A percentile compares a stretch with the other conserved stretches of the same genome.
These are phyloP conservation scores for Russula emetica DNA, from an alignment of 768 basidiomycete genomes.

Conservation along the genomic window DNA sequence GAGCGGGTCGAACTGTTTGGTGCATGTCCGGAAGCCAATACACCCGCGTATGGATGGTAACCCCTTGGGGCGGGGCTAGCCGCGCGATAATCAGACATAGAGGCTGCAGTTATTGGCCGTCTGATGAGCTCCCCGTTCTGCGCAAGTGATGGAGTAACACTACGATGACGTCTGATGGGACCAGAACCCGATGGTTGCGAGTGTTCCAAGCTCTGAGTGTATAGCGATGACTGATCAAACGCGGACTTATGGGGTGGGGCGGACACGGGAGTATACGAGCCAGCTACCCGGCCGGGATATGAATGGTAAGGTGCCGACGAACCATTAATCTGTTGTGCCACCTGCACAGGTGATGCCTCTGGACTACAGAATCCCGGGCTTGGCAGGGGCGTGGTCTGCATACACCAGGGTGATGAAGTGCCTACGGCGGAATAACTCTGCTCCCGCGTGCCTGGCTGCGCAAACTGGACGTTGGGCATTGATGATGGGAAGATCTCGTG, in stretches of 20 bases:
- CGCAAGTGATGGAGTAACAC: conserved; percentile 67
- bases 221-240: conserved; percentile 57
- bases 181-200: conserved; percentile 41
- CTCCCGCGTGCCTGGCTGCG: conserved; percentile 20
- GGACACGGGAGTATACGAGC: conserved; percentile 48
- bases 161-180: conserved; percentile 64
- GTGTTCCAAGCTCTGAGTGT: conserved; percentile 41
- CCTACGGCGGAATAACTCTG: conserved; percentile 14
- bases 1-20: conserved; percentile 35
- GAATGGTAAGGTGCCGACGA: conserved; percentile 18
- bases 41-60: conserved; percentile 37
- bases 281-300: conserved; percentile 30
- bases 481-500: conserved; percentile 11
- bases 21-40: conserved; percentile 25
- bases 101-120: conserved; percentile 41
- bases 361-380: conserved; percentile 24
- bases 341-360: conserved; percentile 21
- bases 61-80: conserved; percentile 30
- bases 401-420: conserved; percentile 23
- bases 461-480: conserved; percentile 23
- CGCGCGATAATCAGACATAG: conserved; percentile 18
- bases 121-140: conserved; percentile 48
- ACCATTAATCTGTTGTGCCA: conserved; percentile 22
- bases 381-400: conserved; percentile 17
- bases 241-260: conserved; percentile 65